These are phyloP conservation scores for Trametes cingulata DNA, from an alignment of 768 basidiomycete genomes.

Conservation along the genomic window DNA sequence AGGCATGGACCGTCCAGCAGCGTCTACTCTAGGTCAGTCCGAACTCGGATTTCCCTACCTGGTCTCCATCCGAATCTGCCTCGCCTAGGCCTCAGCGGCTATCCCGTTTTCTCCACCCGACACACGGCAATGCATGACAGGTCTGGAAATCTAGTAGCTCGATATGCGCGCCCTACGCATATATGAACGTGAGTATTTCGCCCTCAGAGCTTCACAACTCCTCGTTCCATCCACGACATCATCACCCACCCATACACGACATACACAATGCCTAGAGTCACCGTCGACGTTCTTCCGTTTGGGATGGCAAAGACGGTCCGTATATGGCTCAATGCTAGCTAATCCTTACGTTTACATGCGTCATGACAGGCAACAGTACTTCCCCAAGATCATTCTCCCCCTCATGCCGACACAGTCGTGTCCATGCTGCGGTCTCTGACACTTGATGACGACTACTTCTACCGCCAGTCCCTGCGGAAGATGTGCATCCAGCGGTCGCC, in stretches of 20 bases:
- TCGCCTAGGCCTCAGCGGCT: not conserved
- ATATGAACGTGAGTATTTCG: not conserved
- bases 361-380: not conserved
- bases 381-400: slow-evolving; percentile 9
- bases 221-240: not conserved
- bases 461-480: slow-evolving; percentile 22
- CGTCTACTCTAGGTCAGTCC: not conserved
- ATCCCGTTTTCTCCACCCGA: not conserved
- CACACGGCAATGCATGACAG: not conserved
- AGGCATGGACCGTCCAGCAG: not conserved
- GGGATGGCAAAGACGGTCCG: not conserved
- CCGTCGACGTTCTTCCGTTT: not conserved
- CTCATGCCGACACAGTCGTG: slow-evolving; percentile 14
- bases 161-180: not conserved
- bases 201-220: not conserved
- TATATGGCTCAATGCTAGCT: not conserved
- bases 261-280: not conserved
- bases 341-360: not conserved
- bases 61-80: slow-evolving; percentile 1
- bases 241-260: not conserved
- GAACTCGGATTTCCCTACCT: slow-evolving; percentile 1
- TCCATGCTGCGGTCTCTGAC: slow-evolving; percentile 25
- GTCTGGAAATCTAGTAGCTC: not conserved
- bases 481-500: slow-evolving; percentile 26
- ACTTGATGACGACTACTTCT: slow-evolving; percentile 27